Evolutionary conservation across 2,329 filamentous ascomycete genomes (phyloP).

Genomic region (Zalaria obscura): DNA sequence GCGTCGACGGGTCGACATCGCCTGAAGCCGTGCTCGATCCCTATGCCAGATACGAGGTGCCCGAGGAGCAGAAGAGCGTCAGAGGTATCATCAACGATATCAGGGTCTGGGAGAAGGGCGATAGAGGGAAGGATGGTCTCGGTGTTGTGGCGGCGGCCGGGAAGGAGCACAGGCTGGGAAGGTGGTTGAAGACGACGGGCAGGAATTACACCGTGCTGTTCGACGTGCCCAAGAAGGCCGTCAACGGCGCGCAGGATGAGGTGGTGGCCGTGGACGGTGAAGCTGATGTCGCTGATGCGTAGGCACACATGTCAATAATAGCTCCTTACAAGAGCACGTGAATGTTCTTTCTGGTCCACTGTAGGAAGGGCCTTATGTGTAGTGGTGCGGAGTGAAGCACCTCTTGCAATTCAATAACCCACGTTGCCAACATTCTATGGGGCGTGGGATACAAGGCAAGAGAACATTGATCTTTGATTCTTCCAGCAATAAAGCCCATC

Average conservation of each 20-base stretch:
- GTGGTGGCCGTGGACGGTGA: not conserved
- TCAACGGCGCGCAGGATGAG: not conserved
- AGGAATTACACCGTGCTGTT: constrained; percentile 82
- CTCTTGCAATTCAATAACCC: too few relatives aligned
- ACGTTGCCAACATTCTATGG: too few relatives aligned
- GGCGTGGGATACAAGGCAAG: too few relatives aligned
- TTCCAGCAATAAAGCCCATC: too few relatives aligned
- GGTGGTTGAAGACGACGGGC: constrained; percentile 58
- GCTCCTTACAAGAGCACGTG: too few relatives aligned
- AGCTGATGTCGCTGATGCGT: not conserved
- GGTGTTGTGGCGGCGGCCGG: constrained; percentile 78
- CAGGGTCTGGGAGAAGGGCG: constrained; percentile 71
- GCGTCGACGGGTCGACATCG: constrained; percentile 1
- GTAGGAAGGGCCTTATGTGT: too few relatives aligned
- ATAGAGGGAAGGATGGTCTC: constrained; percentile 56
- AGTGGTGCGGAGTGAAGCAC: too few relatives aligned
- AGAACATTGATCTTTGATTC: too few relatives aligned
- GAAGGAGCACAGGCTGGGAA: constrained; percentile 71
- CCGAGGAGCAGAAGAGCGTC: constrained; percentile 23
- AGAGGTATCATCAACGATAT: constrained; percentile 81
- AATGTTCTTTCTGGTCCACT: too few relatives aligned
- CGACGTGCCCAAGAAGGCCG: constrained; percentile 47
- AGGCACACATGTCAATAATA: too few relatives aligned
- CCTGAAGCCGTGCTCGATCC: not conserved
- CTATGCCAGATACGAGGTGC: constrained; percentile 1